Conservation (phyloP, 495 filamentous ascomycete species). For the Filosporella fistucella region DNA sequence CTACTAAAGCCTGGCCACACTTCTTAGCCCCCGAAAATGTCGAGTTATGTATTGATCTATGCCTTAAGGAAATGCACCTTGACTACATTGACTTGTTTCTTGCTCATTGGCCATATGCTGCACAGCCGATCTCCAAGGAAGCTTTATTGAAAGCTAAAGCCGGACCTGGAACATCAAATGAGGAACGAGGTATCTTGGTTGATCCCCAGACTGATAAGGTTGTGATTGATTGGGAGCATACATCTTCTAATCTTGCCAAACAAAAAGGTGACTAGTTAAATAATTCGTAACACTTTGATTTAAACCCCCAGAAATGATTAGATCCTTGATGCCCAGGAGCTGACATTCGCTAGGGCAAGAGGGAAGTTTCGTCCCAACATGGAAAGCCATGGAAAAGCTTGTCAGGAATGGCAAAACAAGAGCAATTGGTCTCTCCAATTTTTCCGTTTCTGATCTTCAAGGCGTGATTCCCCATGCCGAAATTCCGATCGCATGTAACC, state of each 20-base stretch:
- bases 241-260: constrained; percentile 5
- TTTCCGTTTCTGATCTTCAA: constrained; percentile 64
- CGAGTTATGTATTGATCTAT: constrained; percentile 61
- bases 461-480: constrained; percentile 39
- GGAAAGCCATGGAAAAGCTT: constrained; percentile 74
- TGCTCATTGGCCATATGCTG: constrained; percentile 22
- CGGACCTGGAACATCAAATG: background rate
- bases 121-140: background rate
- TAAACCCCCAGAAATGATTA: background rate
- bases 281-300: background rate
- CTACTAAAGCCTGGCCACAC: constrained; percentile 83
- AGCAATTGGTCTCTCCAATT: constrained; percentile 79
- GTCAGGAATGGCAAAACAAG: constrained; percentile 70
- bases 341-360: constrained; percentile 2
- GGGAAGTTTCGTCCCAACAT: constrained; percentile 9
- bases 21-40: constrained; percentile 64
- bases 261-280: background rate
- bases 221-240: constrained; percentile 12
- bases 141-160: constrained; percentile 4
- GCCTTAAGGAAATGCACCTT: constrained; percentile 61
- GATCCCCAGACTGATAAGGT: constrained; percentile 81
- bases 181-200: constrained; percentile 41
- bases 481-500: constrained; percentile 61
- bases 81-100: constrained; percentile 79
- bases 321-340: background rate